Evolutionary conservation across 2,329 filamentous ascomycete species (phyloP).

Genomic region (Talaromyces islandicus): DNA sequence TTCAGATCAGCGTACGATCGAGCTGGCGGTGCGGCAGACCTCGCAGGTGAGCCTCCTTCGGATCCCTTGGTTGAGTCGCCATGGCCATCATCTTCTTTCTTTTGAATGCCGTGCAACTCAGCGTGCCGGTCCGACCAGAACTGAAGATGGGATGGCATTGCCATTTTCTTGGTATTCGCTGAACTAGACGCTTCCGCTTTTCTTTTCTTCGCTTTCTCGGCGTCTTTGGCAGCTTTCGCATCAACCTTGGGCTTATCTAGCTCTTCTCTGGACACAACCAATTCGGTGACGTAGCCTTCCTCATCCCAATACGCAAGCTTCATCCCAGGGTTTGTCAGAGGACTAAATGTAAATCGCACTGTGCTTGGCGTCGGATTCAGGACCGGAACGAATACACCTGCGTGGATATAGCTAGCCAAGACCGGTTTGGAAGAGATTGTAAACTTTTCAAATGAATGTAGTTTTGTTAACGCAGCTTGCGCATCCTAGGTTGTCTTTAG

Average conservation of each 20-base stretch:
- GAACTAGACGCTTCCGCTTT: constrained; percentile 38
- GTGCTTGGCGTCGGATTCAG: constrained; percentile 54
- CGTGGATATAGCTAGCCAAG: constrained; percentile 68
- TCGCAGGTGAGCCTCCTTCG: constrained; percentile 1
- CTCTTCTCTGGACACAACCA: constrained; percentile 52
- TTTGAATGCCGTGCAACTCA: constrained; percentile 54
- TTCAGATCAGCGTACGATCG: constrained; percentile 58
- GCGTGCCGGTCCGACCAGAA: constrained; percentile 68
- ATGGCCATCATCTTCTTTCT: constrained; percentile 22
- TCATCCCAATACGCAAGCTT: constrained; percentile 73
- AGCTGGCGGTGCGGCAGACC: constrained; percentile 31
- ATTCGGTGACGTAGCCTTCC: constrained; percentile 63
- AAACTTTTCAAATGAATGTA: constrained; percentile 66
- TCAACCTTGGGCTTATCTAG: constrained; percentile 30
- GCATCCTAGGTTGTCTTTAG: constrained; percentile 50
- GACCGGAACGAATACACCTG: constrained; percentile 77
- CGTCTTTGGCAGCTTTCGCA: constrained; percentile 31
- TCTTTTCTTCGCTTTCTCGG: constrained; percentile 41
- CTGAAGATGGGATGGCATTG: constrained; percentile 60
- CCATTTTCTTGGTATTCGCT: constrained; percentile 37
- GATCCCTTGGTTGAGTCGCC: constrained; percentile 8
- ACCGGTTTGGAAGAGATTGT: constrained; percentile 71
- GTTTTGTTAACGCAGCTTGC: constrained; percentile 65
- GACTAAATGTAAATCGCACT: constrained; percentile 62
- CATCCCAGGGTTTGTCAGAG: constrained; percentile 61